These are phyloP conservation scores for Pythium graminicola DNA, from an alignment of 352 stramenopile species.

Conservation along the genomic window DNA sequence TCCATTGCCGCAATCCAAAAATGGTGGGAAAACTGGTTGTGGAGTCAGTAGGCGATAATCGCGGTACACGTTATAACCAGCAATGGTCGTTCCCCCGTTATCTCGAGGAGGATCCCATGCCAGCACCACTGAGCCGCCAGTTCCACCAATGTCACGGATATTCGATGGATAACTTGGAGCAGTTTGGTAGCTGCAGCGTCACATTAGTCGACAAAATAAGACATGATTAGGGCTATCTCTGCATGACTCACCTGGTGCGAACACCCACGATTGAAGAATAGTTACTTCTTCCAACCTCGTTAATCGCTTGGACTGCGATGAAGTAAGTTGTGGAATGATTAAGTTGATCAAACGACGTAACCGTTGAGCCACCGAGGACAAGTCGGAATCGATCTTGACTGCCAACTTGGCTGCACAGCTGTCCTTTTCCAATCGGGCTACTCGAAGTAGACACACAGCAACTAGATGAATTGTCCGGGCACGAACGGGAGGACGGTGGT, in stretches of 20 bases:
- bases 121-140: slow-evolving; percentile 38
- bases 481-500: slow-evolving; percentile 16
- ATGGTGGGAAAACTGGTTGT: slow-evolving; percentile 29
- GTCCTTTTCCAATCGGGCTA: slow-evolving; percentile 13
- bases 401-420: slow-evolving; percentile 25
- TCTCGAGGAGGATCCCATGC: slow-evolving; percentile 41
- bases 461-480: slow-evolving; percentile 28
- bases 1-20: slow-evolving; percentile 31
- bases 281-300: slow-evolving; percentile 28
- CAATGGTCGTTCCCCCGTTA: slow-evolving; percentile 20
- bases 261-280: slow-evolving; percentile 29
- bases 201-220: neutral
- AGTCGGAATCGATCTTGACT: slow-evolving; percentile 10
- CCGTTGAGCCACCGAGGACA: slow-evolving; percentile 28
- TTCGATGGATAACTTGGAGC: slow-evolving; percentile 28
- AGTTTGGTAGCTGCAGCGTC: slow-evolving; percentile 27
- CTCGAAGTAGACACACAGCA: slow-evolving; percentile 37
- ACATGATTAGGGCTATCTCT: neutral
- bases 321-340: slow-evolving; percentile 48
- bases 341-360: slow-evolving; percentile 32
- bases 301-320: slow-evolving; percentile 45
- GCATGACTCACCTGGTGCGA: slow-evolving; percentile 29
- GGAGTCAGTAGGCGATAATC: slow-evolving; percentile 38
- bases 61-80: slow-evolving; percentile 55
- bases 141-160: slow-evolving; percentile 24